Evolutionary conservation across 2,329 filamentous ascomycete genomes (phyloP).

Genomic region (Clonostachys rhizophaga): DNA sequence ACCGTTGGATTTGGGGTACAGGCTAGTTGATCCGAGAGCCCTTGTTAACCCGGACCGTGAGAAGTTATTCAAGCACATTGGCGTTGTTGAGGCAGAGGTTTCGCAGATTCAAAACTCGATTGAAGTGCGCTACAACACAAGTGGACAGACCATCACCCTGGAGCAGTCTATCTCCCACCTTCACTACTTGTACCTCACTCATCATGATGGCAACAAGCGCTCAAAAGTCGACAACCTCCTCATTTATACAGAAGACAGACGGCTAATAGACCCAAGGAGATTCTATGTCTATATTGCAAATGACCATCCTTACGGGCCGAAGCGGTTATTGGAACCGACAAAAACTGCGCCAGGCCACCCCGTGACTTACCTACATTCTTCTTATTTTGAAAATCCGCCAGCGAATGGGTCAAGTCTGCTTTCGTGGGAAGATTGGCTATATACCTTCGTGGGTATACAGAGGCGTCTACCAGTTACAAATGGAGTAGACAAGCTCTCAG

Average conservation of each 20-base stretch:
- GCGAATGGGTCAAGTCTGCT: too few species aligned
- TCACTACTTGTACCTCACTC: slow-evolving; percentile 5
- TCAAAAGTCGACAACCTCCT: too few species aligned
- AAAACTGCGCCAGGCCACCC: neutral
- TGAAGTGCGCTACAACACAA: neutral
- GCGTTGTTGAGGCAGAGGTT: slow-evolving; percentile 1
- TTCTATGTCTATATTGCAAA: neutral
- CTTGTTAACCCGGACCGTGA: slow-evolving; percentile 1
- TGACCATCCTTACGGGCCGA: neutral
- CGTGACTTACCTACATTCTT: too few species aligned
- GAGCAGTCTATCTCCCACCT: neutral
- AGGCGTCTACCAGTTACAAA: too few species aligned
- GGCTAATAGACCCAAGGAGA: neutral
- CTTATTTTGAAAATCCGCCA: too few species aligned
- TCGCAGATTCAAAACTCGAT: neutral
- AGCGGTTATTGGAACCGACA: neutral
- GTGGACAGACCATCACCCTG: neutral
- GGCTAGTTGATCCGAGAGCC: slow-evolving; percentile 2
- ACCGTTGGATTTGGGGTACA: neutral
- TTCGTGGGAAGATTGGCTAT: neutral
- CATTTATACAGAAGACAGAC: neutral
- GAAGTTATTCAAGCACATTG: slow-evolving; percentile 3
- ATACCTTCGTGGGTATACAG: too few species aligned
- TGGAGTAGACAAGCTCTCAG: neutral
- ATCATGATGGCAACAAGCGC: neutral